Conservation (phyloP, 108 stramenopile genomes). For the Skeletonema menzelii region DNA sequence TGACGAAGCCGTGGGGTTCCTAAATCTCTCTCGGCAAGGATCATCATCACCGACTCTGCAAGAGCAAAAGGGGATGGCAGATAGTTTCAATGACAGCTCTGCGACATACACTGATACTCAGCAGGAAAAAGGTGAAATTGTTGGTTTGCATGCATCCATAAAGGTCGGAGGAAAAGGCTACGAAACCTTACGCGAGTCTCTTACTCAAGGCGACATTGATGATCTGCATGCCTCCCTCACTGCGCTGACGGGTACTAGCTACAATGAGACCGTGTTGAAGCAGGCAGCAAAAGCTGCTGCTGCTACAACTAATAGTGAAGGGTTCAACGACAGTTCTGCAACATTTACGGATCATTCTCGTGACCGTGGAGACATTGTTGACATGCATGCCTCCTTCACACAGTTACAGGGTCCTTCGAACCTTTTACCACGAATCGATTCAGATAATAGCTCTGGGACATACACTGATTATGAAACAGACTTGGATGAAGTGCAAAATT, state of each 20-base stretch:
- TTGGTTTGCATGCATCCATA: background rate
- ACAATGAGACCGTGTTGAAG: background rate
- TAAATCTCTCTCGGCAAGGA: background rate
- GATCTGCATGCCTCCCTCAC: background rate
- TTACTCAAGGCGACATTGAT: background rate
- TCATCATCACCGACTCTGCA: background rate
- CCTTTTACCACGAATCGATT: background rate
- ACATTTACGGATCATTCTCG: background rate
- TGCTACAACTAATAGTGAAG: background rate
- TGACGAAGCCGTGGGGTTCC: background rate
- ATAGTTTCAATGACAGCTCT: background rate
- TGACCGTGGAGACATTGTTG: background rate
- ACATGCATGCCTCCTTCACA: background rate
- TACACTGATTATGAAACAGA: background rate
- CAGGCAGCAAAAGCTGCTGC: background rate
- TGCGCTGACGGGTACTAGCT: background rate
- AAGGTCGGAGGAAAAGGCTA: background rate
- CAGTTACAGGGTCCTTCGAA: background rate
- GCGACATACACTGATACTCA: background rate
- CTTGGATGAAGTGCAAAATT: background rate
- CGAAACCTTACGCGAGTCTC: background rate
- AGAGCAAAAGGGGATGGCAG: background rate
- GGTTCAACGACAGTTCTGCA: background rate
- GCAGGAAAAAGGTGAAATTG: background rate
- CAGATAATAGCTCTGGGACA: constrained; percentile 1